Evolutionary conservation across 441 rosid species (phyloP), one percentile per base, ranked within the genome.

Genomic region (Pelargonium citronellum): DNA sequence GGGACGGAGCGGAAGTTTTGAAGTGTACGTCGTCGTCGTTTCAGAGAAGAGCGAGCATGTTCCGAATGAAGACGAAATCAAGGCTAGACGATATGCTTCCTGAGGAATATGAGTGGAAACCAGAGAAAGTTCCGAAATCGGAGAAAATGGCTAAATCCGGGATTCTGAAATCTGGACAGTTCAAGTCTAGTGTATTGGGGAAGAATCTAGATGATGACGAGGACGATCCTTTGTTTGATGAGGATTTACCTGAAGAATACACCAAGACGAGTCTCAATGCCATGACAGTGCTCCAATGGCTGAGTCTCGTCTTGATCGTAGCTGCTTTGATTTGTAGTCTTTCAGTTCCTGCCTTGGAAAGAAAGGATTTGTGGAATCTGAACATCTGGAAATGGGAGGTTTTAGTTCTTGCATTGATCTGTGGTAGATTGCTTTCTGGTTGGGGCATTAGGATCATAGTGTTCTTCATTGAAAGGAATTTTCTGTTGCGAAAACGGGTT

Each of bases 351-450:
- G 70, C 7, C 7, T 4, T 85, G 43, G 82, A 74, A 74, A 69
- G 22, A 41, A 74, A 61, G 51, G 68, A 19, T 60, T 19, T 84
- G 4, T 85, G 89, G 83, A 88, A 82, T 68, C 82, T 88, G 69
- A 78, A 82, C 13, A 46, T 85, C 0, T 89, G 91, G 90, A 85
- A 91, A 76, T 87, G 91, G 91, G 89, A 86, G 67, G 73, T 82
- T 1, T 69, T 89, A 75, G 77, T 82, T 73, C 70, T 85, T 80
- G 83, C 87, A 27, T 47, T 85, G 43, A 79, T 89, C 66, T 83
- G 81, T 47, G 92, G 96, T 10, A 81, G 75, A 62, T 70, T 84
- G 41, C 71, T 86, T 34, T 83, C 92, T 0, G 83, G 88, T 19
- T 86, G 88, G 84, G 85, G 69, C 71, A 83, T 87, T 64, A 82